Conservation (phyloP, 345 rosid genomes). For the Carallia pectinifolia region DNA sequence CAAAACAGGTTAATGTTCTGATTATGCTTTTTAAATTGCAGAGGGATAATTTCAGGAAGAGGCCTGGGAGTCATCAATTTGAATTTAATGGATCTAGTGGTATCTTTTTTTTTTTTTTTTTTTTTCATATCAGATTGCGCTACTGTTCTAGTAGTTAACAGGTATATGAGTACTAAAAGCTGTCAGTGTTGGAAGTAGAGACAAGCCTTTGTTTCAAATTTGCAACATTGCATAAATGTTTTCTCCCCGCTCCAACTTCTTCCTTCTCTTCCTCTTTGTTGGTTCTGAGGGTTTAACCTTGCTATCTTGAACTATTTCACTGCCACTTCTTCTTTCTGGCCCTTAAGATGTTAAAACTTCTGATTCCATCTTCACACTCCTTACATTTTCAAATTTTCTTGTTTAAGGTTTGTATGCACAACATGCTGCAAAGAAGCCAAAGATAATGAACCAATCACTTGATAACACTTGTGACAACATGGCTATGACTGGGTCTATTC, state of each 20-base stretch:
- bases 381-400: constrained; percentile 21
- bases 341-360: neutral
- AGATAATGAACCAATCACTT: constrained; percentile 56
- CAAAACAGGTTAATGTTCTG: neutral
- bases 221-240: too few relatives aligned
- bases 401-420: constrained; percentile 66
- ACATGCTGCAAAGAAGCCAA: constrained; percentile 71
- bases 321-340: neutral
- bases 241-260: too few relatives aligned
- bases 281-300: neutral
- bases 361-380: constrained; percentile 2
- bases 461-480: constrained; percentile 66
- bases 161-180: constrained; percentile 10
- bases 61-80: constrained; percentile 64
- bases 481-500: constrained; percentile 56
- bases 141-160: constrained; percentile 15
- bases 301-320: neutral
- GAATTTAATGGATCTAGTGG: constrained; percentile 74
- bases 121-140: neutral
- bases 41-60: constrained; percentile 77
- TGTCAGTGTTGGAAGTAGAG: neutral
- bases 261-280: too few relatives aligned
- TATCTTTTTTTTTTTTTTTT: constrained; percentile 10
- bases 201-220: too few relatives aligned
- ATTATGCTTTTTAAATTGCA: constrained; percentile 35